phyloP scores from a whole-genome alignment of 176 grass and related monocot genomes.

The Raddia guianensis region DNA sequence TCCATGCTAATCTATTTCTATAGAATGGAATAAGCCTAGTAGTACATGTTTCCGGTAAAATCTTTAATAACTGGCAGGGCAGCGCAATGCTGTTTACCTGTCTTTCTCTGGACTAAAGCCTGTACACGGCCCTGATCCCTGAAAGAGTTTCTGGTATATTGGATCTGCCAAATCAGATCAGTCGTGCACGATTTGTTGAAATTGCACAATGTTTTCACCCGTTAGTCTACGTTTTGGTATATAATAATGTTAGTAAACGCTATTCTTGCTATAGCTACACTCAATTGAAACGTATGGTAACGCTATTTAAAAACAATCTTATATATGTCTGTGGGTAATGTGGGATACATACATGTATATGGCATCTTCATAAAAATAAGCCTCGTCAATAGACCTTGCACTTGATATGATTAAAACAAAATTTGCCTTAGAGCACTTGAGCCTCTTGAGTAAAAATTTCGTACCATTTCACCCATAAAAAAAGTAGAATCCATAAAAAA shows the following conservation, averaged over 20 bases:
- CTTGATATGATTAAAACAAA: no score
- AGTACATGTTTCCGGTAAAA: constrained; percentile 28
- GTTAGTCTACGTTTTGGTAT: background rate
- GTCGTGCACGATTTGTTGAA: no score
- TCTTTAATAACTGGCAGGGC: background rate
- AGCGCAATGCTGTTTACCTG: background rate
- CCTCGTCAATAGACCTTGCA: background rate
- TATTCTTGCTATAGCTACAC: background rate
- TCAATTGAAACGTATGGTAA: background rate
- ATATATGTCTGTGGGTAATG: no score
- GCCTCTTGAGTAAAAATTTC: no score
- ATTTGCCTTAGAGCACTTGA: no score
- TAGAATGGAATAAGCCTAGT: constrained; percentile 16
- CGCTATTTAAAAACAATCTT: no score
- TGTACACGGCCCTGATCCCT: background rate
- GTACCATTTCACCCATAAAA: no score
- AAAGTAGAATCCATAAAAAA: no score
- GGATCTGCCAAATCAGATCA: background rate
- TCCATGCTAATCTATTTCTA: constrained; percentile 35
- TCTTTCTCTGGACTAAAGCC: background rate
- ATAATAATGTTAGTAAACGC: background rate
- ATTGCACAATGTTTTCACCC: background rate
- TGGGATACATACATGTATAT: background rate
- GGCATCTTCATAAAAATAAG: background rate
- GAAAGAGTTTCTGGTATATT: background rate